Percentiles rank a stretch among this genome's conserved stretches.
phyloP scores from a whole-genome alignment of 805 yeast species.

The Wickerhamomyces silvicola region DNA sequence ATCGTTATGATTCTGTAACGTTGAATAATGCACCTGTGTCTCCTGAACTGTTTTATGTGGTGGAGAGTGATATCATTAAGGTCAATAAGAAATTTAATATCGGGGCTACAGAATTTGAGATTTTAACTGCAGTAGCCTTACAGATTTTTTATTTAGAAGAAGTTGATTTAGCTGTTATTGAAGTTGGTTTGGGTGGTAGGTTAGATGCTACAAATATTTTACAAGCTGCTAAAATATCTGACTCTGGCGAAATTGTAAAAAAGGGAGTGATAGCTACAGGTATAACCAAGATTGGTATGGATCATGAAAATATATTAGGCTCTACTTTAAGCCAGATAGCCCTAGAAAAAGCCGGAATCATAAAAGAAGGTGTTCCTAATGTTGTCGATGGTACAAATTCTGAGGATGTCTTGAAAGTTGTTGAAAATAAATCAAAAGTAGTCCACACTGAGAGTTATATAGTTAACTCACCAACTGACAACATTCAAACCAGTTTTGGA shows the following conservation, averaged over 20 bases:
- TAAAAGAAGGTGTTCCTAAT: slow-evolving; percentile 48
- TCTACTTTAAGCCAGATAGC: slow-evolving; percentile 61
- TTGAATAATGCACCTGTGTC: slow-evolving; percentile 57
- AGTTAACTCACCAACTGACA: slow-evolving; percentile 7
- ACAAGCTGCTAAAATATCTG: slow-evolving; percentile 19
- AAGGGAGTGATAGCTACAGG: slow-evolving; percentile 55
- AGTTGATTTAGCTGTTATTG: slow-evolving; percentile 77
- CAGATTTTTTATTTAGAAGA: slow-evolving; percentile 54
- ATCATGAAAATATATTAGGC: slow-evolving; percentile 79
- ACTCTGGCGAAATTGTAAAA: slow-evolving; percentile 4
- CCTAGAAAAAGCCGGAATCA: slow-evolving; percentile 78
- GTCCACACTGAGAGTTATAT: slow-evolving; percentile 24
- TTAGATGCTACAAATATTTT: slow-evolving; percentile 84
- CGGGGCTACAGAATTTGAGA: slow-evolving; percentile 83
- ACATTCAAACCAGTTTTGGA: slow-evolving; percentile 27
- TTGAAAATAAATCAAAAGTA: slow-evolving; percentile 31
- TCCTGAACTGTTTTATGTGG: slow-evolving; percentile 34
- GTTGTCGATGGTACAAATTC: slow-evolving; percentile 70
- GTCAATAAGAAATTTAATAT: slow-evolving; percentile 36
- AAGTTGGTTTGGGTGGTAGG: slow-evolving; percentile 91
- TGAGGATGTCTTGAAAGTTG: slow-evolving; percentile 39
- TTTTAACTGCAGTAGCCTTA: slow-evolving; percentile 80
- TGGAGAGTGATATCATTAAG: slow-evolving; percentile 35
- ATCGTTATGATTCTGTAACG: slow-evolving; percentile 68
- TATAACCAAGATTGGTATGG: slow-evolving; percentile 80